These are phyloP conservation scores for Fusarium pseudonygamai DNA, from an alignment of 2,329 filamentous ascomycete genomes.

Conservation along the genomic window DNA sequence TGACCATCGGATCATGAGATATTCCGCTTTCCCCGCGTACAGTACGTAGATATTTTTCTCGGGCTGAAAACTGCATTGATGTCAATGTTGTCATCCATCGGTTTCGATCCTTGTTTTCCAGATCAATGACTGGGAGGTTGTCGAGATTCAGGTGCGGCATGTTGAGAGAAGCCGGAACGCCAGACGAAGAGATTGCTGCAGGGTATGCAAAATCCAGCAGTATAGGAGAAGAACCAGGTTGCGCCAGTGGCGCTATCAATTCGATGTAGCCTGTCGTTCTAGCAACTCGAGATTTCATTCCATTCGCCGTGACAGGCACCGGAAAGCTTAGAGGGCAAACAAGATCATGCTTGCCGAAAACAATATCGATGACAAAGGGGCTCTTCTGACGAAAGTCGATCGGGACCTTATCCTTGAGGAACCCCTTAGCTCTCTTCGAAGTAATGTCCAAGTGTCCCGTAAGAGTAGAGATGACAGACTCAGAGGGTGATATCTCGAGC, in stretches of 20 bases:
- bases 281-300: constrained; percentile 53
- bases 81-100: constrained; percentile 53
- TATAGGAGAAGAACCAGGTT: constrained; percentile 34
- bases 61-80: constrained; percentile 53
- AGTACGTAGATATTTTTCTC: constrained; percentile 52
- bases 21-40: constrained; percentile 35
- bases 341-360: constrained; percentile 48
- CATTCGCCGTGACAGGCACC: constrained; percentile 49
- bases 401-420: constrained; percentile 51
- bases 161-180: constrained; percentile 51
- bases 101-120: constrained; percentile 47
- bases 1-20: constrained; percentile 48
- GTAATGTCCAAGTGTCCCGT: constrained; percentile 53
- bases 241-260: constrained; percentile 50
- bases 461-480: constrained; percentile 47
- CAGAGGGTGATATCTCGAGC: constrained; percentile 44
- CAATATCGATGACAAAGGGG: constrained; percentile 54
- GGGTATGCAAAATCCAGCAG: constrained; percentile 52
- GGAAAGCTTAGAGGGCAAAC: constrained; percentile 52
- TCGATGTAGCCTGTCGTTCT: constrained; percentile 57
- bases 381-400: constrained; percentile 51
- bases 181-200: constrained; percentile 36
- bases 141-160: constrained; percentile 56
- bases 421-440: constrained; percentile 46
- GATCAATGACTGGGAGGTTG: constrained; percentile 53